Conservation (phyloP, 345 rosid species). For the Erodium maritimum region DNA sequence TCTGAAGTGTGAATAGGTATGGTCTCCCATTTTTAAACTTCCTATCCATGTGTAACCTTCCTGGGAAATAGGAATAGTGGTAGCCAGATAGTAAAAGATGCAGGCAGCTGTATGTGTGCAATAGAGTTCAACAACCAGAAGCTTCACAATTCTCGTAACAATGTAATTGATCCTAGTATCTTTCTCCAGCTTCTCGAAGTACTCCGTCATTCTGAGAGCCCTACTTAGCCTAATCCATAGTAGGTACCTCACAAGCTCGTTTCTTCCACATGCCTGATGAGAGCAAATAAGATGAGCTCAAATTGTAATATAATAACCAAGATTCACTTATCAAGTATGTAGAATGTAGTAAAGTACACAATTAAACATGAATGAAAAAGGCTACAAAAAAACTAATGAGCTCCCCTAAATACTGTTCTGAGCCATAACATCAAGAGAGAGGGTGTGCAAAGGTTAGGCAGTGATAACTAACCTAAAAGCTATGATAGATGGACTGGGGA, state of each 20-base stretch:
- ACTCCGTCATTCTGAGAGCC: slow-evolving; percentile 40
- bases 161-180: slow-evolving; percentile 65
- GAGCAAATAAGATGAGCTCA: too few species aligned
- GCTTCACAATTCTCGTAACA: slow-evolving; percentile 66
- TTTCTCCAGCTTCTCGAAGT: slow-evolving; percentile 57
- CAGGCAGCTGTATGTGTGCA: slow-evolving; percentile 91
- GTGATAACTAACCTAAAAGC: too few species aligned
- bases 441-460: too few species aligned
- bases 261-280: slow-evolving; percentile 39
- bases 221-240: slow-evolving; percentile 68
- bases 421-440: too few species aligned
- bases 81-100: slow-evolving; percentile 76
- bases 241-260: slow-evolving; percentile 60
- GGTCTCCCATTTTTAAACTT: slow-evolving; percentile 67
- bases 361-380: too few species aligned
- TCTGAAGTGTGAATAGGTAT: slow-evolving; percentile 59
- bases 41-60: slow-evolving; percentile 92
- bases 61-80: slow-evolving; percentile 47
- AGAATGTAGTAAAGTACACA: too few species aligned
- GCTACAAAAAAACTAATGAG: too few species aligned
- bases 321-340: too few species aligned
- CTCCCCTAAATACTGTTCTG: too few species aligned
- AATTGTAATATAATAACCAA: slow-evolving; percentile 8
- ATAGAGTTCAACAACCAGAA: slow-evolving; percentile 59
- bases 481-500: too few species aligned